Evolutionary conservation across 179 eudicot species (phyloP).

Genomic region (Vitellaria paradoxa): DNA sequence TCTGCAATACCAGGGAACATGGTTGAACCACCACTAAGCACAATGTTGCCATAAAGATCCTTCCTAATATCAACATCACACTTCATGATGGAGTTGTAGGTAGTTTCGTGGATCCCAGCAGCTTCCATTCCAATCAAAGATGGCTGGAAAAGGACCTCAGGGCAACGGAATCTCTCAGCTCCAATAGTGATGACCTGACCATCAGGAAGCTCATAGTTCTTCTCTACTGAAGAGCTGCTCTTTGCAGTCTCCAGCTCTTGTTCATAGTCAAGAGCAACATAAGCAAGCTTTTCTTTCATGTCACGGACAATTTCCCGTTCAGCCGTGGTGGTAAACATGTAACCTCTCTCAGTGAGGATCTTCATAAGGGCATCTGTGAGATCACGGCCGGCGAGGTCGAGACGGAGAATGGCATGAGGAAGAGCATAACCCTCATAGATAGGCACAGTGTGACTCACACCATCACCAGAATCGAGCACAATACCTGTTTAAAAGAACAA

Average conservation of each 20-base stretch:
- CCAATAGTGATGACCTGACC: slow-evolving; percentile 48
- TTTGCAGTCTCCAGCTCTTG: slow-evolving; percentile 41
- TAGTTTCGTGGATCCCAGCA: slow-evolving; percentile 39
- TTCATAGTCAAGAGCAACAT: slow-evolving; percentile 43
- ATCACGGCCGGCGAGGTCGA: slow-evolving; percentile 50
- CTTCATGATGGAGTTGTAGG: slow-evolving; percentile 40
- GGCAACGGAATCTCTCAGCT: slow-evolving; percentile 48
- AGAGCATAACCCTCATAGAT: slow-evolving; percentile 55
- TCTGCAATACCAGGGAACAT: slow-evolving; percentile 50
- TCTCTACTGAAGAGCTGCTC: slow-evolving; percentile 42
- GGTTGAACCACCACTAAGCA: slow-evolving; percentile 40
- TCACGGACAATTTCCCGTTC: slow-evolving; percentile 50
- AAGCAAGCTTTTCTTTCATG: slow-evolving; percentile 46
- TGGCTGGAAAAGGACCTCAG: slow-evolving; percentile 48
- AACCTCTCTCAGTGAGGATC: slow-evolving; percentile 44
- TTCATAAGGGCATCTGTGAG: slow-evolving; percentile 45
- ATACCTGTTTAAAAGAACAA: slow-evolving; percentile 34
- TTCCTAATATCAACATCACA: slow-evolving; percentile 43
- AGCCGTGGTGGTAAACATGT: slow-evolving; percentile 43
- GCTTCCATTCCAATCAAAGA: slow-evolving; percentile 49
- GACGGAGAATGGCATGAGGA: slow-evolving; percentile 44
- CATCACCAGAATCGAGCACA: slow-evolving; percentile 50
- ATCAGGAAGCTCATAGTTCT: slow-evolving; percentile 48
- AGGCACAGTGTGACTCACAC: slow-evolving; percentile 54
- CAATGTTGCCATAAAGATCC: slow-evolving; percentile 37